phyloP scores from a whole-genome alignment of 2,329 filamentous ascomycete species.

The Colletotrichum euphorbiae region DNA sequence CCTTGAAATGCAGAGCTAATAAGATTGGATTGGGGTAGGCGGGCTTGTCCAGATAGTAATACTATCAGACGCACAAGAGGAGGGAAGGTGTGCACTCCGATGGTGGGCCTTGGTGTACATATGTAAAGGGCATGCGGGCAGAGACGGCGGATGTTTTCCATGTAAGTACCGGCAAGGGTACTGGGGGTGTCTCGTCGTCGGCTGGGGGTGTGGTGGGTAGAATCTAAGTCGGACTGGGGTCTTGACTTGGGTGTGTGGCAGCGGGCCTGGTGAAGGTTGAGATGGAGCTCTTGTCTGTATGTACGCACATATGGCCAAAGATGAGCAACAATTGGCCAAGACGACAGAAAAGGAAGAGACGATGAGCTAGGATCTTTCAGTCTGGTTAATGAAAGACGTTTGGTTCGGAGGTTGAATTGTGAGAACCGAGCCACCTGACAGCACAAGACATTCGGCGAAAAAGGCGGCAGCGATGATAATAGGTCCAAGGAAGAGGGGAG shows the following conservation, averaged over 20 bases:
- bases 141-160: constrained; percentile 26
- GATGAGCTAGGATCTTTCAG: not conserved
- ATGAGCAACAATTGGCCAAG: not conserved
- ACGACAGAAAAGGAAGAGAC: not conserved
- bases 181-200: constrained; percentile 32
- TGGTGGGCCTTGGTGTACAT: constrained; percentile 39
- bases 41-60: constrained; percentile 40
- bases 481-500: constrained; percentile 13
- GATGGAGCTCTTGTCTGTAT: constrained; percentile 23
- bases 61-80: constrained; percentile 30
- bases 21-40: constrained; percentile 34
- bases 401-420: not conserved
- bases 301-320: not conserved
- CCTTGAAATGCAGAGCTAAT: constrained; percentile 31
- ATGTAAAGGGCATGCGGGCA: constrained; percentile 37
- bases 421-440: constrained; percentile 9
- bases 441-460: constrained; percentile 7
- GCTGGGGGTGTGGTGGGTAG: constrained; percentile 38
- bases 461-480: constrained; percentile 13
- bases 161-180: constrained; percentile 41
- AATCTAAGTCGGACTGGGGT: constrained; percentile 38
- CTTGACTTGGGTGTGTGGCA: constrained; percentile 30
- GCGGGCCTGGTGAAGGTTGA: constrained; percentile 31
- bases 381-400: not conserved
- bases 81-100: constrained; percentile 28